Base-by-base conservation (phyloP, 2,329 filamentous ascomycete genomes). In the Domatiomyces catenatus region DNA sequence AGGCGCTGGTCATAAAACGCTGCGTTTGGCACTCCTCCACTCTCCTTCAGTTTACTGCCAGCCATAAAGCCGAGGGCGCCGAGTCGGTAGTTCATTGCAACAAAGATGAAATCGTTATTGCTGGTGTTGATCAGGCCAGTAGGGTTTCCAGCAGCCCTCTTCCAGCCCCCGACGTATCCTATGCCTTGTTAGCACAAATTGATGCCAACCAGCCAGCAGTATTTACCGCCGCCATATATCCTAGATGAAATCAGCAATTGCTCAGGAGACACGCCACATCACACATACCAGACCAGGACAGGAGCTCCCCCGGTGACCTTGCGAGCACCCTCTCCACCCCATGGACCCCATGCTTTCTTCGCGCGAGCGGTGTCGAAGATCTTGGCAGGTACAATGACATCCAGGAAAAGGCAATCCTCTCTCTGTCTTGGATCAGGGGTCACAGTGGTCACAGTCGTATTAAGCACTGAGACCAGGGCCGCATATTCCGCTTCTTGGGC, bases 1-100 rank as follows among this genome's bases (percentile, higher is more conserved):
- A 77, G 64, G 10, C 73, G 67, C 58, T 80, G 76, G 52, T 79
- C 75, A 48, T 71, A 65, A 0, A 77, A 62, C 2, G 68, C 75
- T 7, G 67, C 69, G 56, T 78, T 78, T 2, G 71, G 63, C 2
- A 65, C 66, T 3, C 71, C 73, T 52, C 69, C 63, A 17, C 61
- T 56, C 28, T 39, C 43, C 42, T 69, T 65, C 44, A 73, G 64
- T 20, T 62, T 71, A 18, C 68, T 66, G 43, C 69, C 74, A 8
- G 66, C 66, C 48, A 72, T 61, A 63, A 65, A 75, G 3, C 73
- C 73, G 58, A 75, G 70, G 3, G 69, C 70, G 1, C 72, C 72
- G 8, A 75, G 61, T 58, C 66, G 46, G 49, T 73, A 74, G 56
- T 74, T 74, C n/a, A 72, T 46, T 3, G 69, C 60, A 3, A 76